Conservation (phyloP, 345 rosid genomes). For the Anastatica hierochuntica region DNA sequence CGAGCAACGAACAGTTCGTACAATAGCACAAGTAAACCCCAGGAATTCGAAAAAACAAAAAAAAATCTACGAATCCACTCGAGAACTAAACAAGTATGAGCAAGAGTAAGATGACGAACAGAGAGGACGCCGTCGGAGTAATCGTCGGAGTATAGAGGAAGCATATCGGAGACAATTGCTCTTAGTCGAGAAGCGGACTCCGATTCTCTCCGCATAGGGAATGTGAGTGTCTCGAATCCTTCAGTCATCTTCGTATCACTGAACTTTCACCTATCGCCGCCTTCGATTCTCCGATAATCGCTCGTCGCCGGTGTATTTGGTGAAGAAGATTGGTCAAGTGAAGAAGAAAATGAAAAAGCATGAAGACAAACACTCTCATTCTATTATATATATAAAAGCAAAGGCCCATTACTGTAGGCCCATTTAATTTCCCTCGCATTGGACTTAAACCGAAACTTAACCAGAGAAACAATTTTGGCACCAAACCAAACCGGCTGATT, state of each 20-base stretch:
- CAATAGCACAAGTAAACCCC: not conserved
- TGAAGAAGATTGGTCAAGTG: no score
- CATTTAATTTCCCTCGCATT: no score
- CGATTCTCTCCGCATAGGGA: constrained; percentile 23
- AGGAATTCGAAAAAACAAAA: not conserved
- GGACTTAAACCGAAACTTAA: no score
- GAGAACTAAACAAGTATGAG: no score
- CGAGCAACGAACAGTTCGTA: not conserved
- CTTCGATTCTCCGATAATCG: not conserved
- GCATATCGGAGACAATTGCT: constrained; percentile 15
- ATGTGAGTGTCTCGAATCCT: constrained; percentile 3
- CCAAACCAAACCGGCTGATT: no score
- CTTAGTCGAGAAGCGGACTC: constrained; percentile 27
- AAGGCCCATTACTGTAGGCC: no score
- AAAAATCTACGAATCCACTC: no score
- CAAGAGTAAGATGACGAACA: constrained; percentile 13
- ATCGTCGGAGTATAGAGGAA: constrained; percentile 22
- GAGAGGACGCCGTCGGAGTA: constrained; percentile 19
- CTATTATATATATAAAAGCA: no score
- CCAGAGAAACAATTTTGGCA: no score
- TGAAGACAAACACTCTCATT: no score
- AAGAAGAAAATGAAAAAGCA: no score
- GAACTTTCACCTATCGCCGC: not conserved
- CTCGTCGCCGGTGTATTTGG: constrained; percentile 4
- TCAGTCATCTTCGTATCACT: constrained; percentile 12